Conservation (phyloP, 441 rosid genomes). For the Bocquillonia castaneifolia region DNA sequence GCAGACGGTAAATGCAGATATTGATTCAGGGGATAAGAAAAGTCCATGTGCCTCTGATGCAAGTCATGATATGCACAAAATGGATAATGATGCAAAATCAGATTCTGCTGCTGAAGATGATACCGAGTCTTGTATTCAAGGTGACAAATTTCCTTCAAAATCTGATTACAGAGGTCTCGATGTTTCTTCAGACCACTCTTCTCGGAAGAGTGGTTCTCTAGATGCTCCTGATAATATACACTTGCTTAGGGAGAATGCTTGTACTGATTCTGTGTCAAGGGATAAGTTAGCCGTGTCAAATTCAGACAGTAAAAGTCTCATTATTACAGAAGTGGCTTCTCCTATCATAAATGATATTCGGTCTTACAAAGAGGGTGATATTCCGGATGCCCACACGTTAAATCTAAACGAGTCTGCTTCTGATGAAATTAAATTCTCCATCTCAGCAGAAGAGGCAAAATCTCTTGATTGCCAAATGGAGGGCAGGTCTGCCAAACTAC, state of each 20-base stretch:
- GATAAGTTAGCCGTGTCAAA: conserved; percentile 28
- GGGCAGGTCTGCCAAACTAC: conserved; percentile 17
- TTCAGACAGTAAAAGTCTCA: conserved; percentile 11
- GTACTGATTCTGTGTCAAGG: conserved; percentile 23
- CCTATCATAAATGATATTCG: conserved; percentile 17
- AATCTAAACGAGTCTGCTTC: conserved; percentile 24
- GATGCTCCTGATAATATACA: conserved; percentile 9
- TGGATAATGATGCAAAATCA: conserved; percentile 9
- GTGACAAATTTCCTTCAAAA: conserved; percentile 12
- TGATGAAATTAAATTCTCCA: conserved; percentile 13
- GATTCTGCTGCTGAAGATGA: conserved; percentile 22
- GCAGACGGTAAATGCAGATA: conserved; percentile 20
- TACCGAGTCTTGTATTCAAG: conserved; percentile 15
- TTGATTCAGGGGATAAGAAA: conserved; percentile 26
- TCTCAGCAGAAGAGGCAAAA: conserved; percentile 13
- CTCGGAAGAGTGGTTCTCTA: not conserved
- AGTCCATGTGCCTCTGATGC: conserved; percentile 5
- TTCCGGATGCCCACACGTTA: conserved; percentile 16
- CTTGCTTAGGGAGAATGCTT: conserved; percentile 10
- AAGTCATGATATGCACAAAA: conserved; percentile 14
- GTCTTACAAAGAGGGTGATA: conserved; percentile 21
- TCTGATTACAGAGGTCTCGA: not conserved
- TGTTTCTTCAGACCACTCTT: conserved; percentile 7
- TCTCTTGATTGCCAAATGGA: conserved; percentile 18
- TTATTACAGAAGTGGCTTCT: conserved; percentile 18